phyloP scores from a whole-genome alignment of 306 rosid species.

The Phaseolus lunatus region DNA sequence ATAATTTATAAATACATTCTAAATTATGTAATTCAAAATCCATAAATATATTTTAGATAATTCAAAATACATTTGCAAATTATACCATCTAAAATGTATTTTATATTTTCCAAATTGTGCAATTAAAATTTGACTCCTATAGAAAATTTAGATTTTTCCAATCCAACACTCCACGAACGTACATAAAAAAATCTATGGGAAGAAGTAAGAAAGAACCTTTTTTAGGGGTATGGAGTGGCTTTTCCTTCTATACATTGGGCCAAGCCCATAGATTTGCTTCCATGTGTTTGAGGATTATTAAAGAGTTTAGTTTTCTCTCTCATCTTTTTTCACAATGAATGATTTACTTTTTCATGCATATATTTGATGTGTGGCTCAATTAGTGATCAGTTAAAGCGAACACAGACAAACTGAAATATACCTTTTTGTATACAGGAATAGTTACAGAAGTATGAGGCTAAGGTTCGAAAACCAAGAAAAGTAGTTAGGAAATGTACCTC shows the following conservation, averaged over 20 bases:
- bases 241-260: background rate
- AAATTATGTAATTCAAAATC: too few species aligned
- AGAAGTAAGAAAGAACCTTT: too few species aligned
- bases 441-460: background rate
- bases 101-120: too few species aligned
- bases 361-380: background rate
- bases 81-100: too few species aligned
- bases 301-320: background rate
- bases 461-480: background rate
- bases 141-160: too few species aligned
- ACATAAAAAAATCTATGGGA: too few species aligned
- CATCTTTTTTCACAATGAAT: background rate
- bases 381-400: background rate
- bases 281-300: background rate
- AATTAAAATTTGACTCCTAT: too few species aligned
- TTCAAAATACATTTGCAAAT: too few species aligned
- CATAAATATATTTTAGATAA: too few species aligned
- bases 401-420: background rate
- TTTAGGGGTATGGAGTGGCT: background rate
- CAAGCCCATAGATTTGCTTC: background rate
- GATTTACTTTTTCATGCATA: background rate
- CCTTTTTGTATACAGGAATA: background rate
- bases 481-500: background rate
- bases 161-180: too few species aligned
- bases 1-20: too few species aligned